These are phyloP conservation scores for Albugo candida DNA, from an alignment of 352 stramenopile species.

Conservation along the genomic window DNA sequence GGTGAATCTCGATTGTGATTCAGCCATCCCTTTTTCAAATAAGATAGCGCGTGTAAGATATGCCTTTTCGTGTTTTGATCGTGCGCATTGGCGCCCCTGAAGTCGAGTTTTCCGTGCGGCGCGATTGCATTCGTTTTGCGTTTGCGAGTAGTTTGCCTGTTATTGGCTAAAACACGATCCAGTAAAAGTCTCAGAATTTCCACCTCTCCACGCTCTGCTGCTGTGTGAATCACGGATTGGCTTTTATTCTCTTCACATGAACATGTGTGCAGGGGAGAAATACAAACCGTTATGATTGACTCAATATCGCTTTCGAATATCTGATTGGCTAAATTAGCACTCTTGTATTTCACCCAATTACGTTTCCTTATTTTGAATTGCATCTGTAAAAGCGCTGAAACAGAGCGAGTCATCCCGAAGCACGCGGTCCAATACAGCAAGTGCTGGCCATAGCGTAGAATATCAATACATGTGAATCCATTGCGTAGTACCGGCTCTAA, in stretches of 20 bases:
- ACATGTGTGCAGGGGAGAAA: slow-evolving; percentile 33
- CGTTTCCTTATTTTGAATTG: slow-evolving; percentile 8
- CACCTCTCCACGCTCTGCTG: slow-evolving; percentile 25
- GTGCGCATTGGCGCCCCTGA: background rate
- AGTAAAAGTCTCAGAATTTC: slow-evolving; percentile 35
- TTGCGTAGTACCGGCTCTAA: slow-evolving; percentile 6
- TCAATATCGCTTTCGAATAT: background rate
- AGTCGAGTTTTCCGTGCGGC: background rate
- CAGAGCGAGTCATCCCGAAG: slow-evolving; percentile 36
- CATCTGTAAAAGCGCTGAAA: slow-evolving; percentile 23
- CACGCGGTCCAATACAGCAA: slow-evolving; percentile 55
- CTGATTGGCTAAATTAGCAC: background rate
- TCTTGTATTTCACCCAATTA: too few relatives aligned
- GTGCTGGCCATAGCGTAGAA: slow-evolving; percentile 51
- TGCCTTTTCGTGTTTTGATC: background rate
- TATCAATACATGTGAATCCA: slow-evolving; percentile 17
- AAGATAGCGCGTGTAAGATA: background rate
- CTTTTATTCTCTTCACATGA: slow-evolving; percentile 41
- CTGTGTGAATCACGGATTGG: slow-evolving; percentile 43
- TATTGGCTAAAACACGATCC: slow-evolving; percentile 14
- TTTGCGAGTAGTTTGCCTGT: background rate
- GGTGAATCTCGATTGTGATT: slow-evolving; percentile 49
- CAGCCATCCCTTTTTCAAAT: slow-evolving; percentile 21
- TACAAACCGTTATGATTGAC: slow-evolving; percentile 5
- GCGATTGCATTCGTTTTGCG: slow-evolving; percentile 3